Evolutionary conservation across 1,284 basidiomycete species (phyloP).

Genomic region (Fomitopsis schrenkii): DNA sequence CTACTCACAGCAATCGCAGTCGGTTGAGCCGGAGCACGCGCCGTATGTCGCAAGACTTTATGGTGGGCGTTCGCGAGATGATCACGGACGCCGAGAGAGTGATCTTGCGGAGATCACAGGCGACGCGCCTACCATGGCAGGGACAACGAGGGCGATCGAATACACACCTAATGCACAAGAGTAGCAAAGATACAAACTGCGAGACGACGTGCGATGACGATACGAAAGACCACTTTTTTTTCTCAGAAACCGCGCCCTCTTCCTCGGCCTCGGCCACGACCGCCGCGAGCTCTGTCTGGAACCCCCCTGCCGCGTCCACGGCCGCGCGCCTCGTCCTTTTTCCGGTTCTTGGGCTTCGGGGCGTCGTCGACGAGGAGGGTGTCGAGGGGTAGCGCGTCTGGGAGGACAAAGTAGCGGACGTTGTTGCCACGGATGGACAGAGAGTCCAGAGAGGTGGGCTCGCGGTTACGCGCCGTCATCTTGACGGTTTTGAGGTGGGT

Average conservation of each 20-base stretch:
- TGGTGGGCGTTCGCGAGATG: no score
- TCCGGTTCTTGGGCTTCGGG: slow-evolving; percentile 90
- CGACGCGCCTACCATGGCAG: no score
- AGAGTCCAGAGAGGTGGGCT: slow-evolving; percentile 78
- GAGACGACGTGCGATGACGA: neutral
- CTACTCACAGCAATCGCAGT: no score
- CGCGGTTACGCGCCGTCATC: slow-evolving; percentile 87
- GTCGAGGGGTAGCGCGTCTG: slow-evolving; percentile 94
- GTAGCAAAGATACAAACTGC: neutral
- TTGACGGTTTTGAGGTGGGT: slow-evolving; percentile 97
- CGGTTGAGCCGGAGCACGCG: no score
- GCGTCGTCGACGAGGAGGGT: slow-evolving; percentile 97
- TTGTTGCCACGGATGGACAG: slow-evolving; percentile 92
- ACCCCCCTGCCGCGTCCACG: slow-evolving; percentile 51
- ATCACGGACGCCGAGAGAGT: no score
- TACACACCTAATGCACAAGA: slow-evolving; percentile 1
- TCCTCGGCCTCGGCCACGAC: slow-evolving; percentile 40
- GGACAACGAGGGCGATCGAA: neutral
- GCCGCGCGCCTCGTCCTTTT: slow-evolving; percentile 71
- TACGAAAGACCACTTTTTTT: neutral
- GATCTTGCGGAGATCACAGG: no score
- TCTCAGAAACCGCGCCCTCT: slow-evolving; percentile 24
- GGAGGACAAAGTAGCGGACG: slow-evolving; percentile 92
- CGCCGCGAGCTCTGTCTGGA: slow-evolving; percentile 39
- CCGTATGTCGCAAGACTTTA: no score